Percentiles rank a stretch among this genome's conserved stretches.
Evolutionary conservation across 768 basidiomycete species (phyloP).

Genomic region (Strobilomyces dryophilus): DNA sequence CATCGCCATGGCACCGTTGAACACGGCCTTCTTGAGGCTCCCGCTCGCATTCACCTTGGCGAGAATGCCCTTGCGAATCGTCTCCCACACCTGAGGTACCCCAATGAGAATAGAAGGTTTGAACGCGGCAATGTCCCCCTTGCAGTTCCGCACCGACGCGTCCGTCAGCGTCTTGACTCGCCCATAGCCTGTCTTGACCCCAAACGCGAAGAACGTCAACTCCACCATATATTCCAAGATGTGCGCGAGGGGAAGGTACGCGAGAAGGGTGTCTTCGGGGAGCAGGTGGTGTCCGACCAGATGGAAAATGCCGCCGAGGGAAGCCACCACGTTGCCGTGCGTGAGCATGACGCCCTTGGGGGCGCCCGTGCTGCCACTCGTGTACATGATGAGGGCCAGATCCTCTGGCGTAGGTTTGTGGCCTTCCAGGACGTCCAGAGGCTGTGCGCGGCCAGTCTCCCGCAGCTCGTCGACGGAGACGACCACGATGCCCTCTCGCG

Average conservation of each 20-base stretch:
- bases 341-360: constrained; percentile 94
- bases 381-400: constrained; percentile 75
- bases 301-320: constrained; percentile 74
- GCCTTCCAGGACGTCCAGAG: constrained; percentile 47
- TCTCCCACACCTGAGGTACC: constrained; percentile 97
- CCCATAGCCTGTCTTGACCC: constrained; percentile 84
- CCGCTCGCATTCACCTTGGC: constrained; percentile 72
- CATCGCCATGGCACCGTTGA: constrained; percentile 70
- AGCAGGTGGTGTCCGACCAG: constrained; percentile 57
- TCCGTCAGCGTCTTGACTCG: constrained; percentile 96
- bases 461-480: constrained; percentile 69
- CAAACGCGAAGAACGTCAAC: constrained; percentile 65
- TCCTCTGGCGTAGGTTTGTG: constrained; percentile 49
- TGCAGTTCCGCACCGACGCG: constrained; percentile 81
- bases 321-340: constrained; percentile 82
- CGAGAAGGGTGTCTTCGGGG: constrained; percentile 51
- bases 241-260: constrained; percentile 91
- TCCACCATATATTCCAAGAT: constrained; percentile 96
- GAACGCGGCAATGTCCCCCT: constrained; percentile 84
- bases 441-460: constrained; percentile 52
- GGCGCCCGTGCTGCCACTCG: constrained; percentile 84
- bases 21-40: constrained; percentile 64
- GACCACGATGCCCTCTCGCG: constrained; percentile 57
- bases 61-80: constrained; percentile 92
- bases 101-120: constrained; percentile 86